Percentiles rank a stretch among this genome's conserved stretches.
phyloP scores from a whole-genome alignment of 2,329 filamentous ascomycete species.

The Alternaria triticimaculans region DNA sequence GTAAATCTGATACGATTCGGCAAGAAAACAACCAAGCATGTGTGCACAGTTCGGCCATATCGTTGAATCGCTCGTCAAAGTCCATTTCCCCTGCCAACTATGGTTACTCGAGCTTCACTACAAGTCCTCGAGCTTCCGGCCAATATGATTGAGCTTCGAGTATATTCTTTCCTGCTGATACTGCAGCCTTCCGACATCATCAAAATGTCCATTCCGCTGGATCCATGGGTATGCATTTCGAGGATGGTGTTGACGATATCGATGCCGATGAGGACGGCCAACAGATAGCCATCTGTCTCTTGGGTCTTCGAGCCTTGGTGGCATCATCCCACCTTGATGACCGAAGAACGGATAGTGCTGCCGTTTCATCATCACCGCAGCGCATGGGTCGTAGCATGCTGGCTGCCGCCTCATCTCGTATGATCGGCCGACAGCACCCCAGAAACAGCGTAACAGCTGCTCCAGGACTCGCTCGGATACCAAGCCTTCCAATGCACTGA shows the following conservation, averaged over 20 bases:
- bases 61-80: neutral
- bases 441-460: neutral
- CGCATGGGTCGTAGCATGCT: neutral
- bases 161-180: conserved; percentile 8
- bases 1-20: neutral
- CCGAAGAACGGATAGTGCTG: neutral
- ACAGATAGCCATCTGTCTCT: neutral
- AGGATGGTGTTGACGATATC: neutral
- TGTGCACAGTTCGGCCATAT: neutral
- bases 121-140: neutral
- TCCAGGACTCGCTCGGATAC: neutral
- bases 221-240: neutral
- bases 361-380: neutral
- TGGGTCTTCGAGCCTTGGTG: neutral
- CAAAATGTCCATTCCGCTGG: neutral
- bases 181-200: neutral
- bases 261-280: neutral
- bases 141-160: conserved; percentile 2
- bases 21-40: neutral
- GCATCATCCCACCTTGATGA: neutral
- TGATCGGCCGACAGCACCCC: neutral
- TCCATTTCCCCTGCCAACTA: neutral
- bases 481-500: neutral
- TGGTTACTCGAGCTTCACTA: neutral
- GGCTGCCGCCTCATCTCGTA: neutral